phyloP scores from a whole-genome alignment of 805 yeast genomes.

The Candida sanyiensis region DNA sequence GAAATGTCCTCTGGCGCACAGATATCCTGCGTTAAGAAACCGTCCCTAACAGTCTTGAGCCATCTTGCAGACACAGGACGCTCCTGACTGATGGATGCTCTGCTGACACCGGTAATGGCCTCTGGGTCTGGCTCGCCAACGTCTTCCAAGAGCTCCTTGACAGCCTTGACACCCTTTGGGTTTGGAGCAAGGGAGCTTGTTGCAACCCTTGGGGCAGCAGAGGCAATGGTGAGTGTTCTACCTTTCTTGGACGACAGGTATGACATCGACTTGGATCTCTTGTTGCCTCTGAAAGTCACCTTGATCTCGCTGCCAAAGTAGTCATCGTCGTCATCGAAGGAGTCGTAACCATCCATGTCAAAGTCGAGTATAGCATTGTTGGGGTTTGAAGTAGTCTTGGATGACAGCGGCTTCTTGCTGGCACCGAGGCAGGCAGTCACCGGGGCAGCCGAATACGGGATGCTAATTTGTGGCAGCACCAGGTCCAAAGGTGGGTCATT shows the following conservation, averaged over 20 bases:
- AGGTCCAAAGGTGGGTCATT: constrained; percentile 33
- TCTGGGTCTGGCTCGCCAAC: too few relatives aligned
- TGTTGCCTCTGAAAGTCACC: constrained; percentile 39
- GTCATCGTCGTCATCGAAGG: constrained; percentile 29
- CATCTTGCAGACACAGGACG: constrained; percentile 49
- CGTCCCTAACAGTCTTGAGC: constrained; percentile 69
- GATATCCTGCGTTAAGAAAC: constrained; percentile 72
- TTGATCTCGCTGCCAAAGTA: constrained; percentile 37
- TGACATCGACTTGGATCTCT: constrained; percentile 61
- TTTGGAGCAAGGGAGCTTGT: constrained; percentile 50
- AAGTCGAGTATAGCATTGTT: constrained; percentile 31
- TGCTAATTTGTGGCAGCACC: constrained; percentile 39
- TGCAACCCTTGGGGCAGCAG: constrained; percentile 79
- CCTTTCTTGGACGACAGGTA: constrained; percentile 48
- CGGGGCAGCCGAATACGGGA: constrained; percentile 73
- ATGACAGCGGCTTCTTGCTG: constrained; percentile 12
- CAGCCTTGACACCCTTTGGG: constrained; percentile 66
- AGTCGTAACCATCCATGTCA: constrained; percentile 42
- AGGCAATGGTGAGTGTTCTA: constrained; percentile 58
- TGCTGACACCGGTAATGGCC: constrained; percentile 11
- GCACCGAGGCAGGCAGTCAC: constrained; percentile 60
- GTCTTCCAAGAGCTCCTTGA: too few relatives aligned
- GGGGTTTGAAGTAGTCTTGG: constrained; percentile 5
- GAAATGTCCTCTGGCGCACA: constrained; percentile 75
- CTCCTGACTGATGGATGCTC: constrained; percentile 21